A percentile compares a stretch with the other conserved stretches of the same genome.
phyloP scores from a whole-genome alignment of 768 basidiomycete species.

The Suillus americanus region DNA sequence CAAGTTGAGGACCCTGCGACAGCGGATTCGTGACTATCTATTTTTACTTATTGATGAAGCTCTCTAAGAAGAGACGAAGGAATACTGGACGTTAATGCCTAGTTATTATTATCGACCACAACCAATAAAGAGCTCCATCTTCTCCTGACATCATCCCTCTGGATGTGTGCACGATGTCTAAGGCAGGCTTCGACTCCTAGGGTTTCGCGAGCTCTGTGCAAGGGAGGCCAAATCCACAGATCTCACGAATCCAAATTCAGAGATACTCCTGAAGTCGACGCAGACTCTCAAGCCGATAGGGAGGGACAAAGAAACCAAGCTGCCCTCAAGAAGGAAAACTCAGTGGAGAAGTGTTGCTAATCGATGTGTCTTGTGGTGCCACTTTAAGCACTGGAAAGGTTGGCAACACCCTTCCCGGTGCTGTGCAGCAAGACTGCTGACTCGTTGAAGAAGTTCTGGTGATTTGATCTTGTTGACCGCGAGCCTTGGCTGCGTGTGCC shows the following conservation, averaged over 20 bases:
- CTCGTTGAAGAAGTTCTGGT: neutral
- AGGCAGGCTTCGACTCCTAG: neutral
- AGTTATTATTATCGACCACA: too few species aligned
- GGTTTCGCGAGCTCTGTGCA: neutral
- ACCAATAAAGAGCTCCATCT: too few species aligned
- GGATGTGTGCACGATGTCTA: neutral
- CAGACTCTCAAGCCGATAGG: neutral
- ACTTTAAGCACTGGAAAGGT: neutral
- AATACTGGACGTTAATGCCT: too few species aligned
- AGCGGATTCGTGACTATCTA: too few species aligned
- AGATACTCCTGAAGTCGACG: neutral
- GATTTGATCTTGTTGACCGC: neutral
- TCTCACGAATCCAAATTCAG: neutral
- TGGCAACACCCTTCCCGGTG: neutral
- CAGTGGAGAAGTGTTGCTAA: neutral
- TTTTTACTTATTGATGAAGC: too few species aligned
- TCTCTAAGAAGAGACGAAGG: too few species aligned
- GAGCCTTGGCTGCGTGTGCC: neutral
- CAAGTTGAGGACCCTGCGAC: neutral
- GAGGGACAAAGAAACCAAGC: neutral
- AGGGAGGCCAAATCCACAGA: neutral
- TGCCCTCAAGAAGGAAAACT: neutral
- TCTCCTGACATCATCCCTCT: too few species aligned
- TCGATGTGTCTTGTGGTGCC: neutral
- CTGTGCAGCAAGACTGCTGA: neutral